phyloP scores from a whole-genome alignment of 345 rosid species.

The Rhodomyrtus tomentosa region DNA sequence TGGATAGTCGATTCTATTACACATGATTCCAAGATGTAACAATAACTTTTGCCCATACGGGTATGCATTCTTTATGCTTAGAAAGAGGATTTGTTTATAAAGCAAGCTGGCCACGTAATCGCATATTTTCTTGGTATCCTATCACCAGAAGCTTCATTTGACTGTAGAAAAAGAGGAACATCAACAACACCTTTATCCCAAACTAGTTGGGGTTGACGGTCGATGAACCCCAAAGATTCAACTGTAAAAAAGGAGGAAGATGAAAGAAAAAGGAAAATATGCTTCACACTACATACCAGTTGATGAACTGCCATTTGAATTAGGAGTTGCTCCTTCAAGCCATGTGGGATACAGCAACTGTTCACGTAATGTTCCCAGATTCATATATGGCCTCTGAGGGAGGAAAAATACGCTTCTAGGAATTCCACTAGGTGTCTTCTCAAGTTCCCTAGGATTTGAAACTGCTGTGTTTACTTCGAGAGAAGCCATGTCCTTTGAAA shows the following conservation, averaged over 20 bases:
- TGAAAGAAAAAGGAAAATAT: background rate
- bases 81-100: background rate
- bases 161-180: background rate
- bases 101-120: background rate
- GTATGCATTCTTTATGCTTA: background rate
- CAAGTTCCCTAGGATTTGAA: slow-evolving; percentile 12
- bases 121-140: background rate
- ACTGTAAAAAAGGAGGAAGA: background rate
- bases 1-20: background rate
- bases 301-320: slow-evolving; percentile 13
- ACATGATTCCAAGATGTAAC: background rate
- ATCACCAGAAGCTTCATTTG: background rate
- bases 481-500: slow-evolving; percentile 16
- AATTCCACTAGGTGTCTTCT: slow-evolving; percentile 13
- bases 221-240: too few relatives aligned
- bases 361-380: slow-evolving; percentile 86
- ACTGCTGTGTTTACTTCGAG: slow-evolving; percentile 5
- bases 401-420: slow-evolving; percentile 58
- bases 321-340: slow-evolving; percentile 20
- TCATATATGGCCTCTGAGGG: slow-evolving; percentile 98
- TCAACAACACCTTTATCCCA: too few relatives aligned
- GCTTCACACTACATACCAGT: slow-evolving; percentile 17
- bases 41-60: background rate
- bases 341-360: slow-evolving; percentile 91
- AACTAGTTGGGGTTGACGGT: too few relatives aligned